Evolutionary conservation across 176 grass and related monocot species (phyloP).

Genomic region (Poa pratensis): DNA sequence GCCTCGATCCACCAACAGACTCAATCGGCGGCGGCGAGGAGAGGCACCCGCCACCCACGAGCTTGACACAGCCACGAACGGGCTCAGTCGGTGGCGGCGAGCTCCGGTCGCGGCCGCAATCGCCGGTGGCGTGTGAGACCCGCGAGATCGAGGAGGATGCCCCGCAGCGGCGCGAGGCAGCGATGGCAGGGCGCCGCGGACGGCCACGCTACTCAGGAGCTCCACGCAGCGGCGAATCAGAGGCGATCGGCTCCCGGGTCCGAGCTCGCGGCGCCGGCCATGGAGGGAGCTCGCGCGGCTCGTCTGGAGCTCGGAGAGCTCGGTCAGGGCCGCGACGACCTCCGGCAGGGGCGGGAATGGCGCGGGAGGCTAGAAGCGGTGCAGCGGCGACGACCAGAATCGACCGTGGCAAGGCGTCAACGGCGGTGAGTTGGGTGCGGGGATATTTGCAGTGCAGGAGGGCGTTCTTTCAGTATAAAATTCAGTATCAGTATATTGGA

Average conservation of each 20-base stretch:
- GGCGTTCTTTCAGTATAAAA: neutral
- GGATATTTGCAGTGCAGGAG: neutral
- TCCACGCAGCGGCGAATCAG: neutral
- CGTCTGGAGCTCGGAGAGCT: neutral
- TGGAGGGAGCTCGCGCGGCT: neutral
- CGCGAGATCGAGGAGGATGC: neutral
- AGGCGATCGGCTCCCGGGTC: neutral
- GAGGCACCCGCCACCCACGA: neutral
- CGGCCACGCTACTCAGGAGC: neutral
- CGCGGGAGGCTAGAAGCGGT: neutral
- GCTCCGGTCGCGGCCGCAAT: neutral
- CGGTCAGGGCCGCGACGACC: neutral
- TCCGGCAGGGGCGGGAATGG: neutral
- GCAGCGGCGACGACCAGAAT: neutral
- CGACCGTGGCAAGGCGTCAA: neutral
- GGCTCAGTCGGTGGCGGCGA: neutral
- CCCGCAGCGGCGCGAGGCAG: neutral
- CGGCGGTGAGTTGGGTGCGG: conserved; percentile 7
- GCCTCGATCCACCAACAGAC: too few species aligned
- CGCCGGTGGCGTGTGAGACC: neutral
- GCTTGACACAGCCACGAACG: neutral
- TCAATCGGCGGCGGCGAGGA: neutral
- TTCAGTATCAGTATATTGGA: too few species aligned
- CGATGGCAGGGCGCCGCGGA: neutral
- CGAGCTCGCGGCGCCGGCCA: neutral